Evolutionary conservation across 2,329 filamentous ascomycete genomes (phyloP).

Genomic region (Pseudocercospora vitis): DNA sequence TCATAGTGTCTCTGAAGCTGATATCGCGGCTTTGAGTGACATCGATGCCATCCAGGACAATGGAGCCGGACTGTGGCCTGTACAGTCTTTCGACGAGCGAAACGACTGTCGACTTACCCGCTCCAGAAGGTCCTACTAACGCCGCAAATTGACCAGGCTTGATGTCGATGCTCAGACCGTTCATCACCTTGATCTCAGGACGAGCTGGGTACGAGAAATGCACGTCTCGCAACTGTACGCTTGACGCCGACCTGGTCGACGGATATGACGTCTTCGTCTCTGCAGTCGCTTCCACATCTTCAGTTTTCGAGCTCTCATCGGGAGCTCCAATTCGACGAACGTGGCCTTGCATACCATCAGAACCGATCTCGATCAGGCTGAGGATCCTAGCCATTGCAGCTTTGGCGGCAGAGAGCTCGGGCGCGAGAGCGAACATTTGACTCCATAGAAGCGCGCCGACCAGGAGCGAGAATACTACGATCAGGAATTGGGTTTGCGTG

Average conservation of each 20-base stretch:
- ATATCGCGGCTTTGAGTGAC: conserved; percentile 34
- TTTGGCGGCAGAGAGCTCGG: conserved; percentile 67
- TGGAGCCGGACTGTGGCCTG: conserved; percentile 61
- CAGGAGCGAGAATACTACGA: conserved; percentile 69
- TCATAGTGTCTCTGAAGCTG: conserved; percentile 46
- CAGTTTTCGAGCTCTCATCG: background rate
- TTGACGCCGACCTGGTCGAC: background rate
- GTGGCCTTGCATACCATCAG: conserved; percentile 15
- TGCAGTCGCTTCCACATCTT: background rate
- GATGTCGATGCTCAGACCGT: conserved; percentile 36
- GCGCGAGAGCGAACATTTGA: conserved; percentile 72
- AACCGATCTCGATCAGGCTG: conserved; percentile 43
- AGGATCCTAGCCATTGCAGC: conserved; percentile 60
- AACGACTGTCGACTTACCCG: conserved; percentile 45
- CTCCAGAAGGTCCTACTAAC: conserved; percentile 44
- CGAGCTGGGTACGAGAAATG: conserved; percentile 66
- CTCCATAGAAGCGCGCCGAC: conserved; percentile 72
- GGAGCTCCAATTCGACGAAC: background rate
- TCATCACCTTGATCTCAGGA: conserved; percentile 58
- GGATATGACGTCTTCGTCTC: background rate
- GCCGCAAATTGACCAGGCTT: conserved; percentile 43
- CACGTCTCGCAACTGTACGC: conserved; percentile 44
- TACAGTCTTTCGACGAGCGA: conserved; percentile 54
- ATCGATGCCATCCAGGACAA: conserved; percentile 52
- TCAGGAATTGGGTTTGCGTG: conserved; percentile 67